These are phyloP conservation scores for Triticum aestivum DNA, from an alignment of 176 grass and related monocot species.

Conservation along the genomic window IWGSC_CS_RefSeq_v2.1 NC_057795.1:312406621-312407120, in stretches of 20 bases:
- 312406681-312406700: background rate
- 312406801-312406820: slow-evolving; percentile 84
- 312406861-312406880: slow-evolving; percentile 81
- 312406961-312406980: slow-evolving; percentile 44
- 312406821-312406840: slow-evolving; percentile 70
- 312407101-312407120: background rate
- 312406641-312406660: background rate
- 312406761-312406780: slow-evolving; percentile 6
- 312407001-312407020: slow-evolving; percentile 89
- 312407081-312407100: slow-evolving; percentile 6
- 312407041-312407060: slow-evolving; percentile 95
- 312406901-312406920: slow-evolving; percentile 19
- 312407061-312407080: slow-evolving; percentile 40
- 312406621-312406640: background rate
- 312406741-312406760: slow-evolving; percentile 11
- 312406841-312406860: slow-evolving; percentile 93
- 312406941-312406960: slow-evolving; percentile 28
- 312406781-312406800: slow-evolving; percentile 52
- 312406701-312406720: background rate
- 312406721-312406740: background rate
- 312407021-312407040: slow-evolving; percentile 66
- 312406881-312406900: slow-evolving; percentile 46
- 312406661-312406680: background rate
- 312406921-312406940: slow-evolving; percentile 23
- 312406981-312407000: slow-evolving; percentile 96